Conservation (phyloP, 176 grass and related monocot species). For the Phragmites australis region DNA sequence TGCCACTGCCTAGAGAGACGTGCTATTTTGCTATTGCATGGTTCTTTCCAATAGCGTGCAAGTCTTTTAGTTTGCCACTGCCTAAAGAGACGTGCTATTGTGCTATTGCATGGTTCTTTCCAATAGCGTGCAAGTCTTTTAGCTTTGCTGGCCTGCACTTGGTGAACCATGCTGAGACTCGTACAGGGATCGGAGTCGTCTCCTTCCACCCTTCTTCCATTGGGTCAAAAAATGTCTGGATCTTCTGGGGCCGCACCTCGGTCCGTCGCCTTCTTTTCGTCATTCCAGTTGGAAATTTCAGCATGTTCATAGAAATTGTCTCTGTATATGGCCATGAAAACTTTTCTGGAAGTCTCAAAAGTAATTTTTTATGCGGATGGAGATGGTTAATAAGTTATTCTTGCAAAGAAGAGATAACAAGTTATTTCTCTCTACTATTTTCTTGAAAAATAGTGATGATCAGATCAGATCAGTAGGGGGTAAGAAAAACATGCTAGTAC, state of each 20-base stretch:
- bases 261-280: neutral
- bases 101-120: constrained; percentile 35
- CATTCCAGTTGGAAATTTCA: neutral
- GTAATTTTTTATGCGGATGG: neutral
- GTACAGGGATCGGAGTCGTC: constrained; percentile 10
- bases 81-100: too few species aligned
- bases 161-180: constrained; percentile 17
- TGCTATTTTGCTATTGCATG: constrained; percentile 32
- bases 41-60: constrained; percentile 34
- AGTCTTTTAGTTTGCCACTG: neutral
- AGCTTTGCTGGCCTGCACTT: constrained; percentile 37
- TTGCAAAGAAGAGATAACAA: neutral
- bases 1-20: too few species aligned
- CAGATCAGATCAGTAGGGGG: neutral
- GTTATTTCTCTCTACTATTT: neutral
- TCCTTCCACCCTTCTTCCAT: constrained; percentile 13
- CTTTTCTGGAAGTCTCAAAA: neutral
- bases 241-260: constrained; percentile 4
- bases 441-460: neutral
- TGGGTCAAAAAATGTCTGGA: neutral
- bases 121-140: constrained; percentile 28
- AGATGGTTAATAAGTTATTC: neutral
- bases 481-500: neutral
- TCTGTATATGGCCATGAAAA: neutral
- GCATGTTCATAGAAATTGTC: neutral